Base-by-base conservation (phyloP, 2,329 filamentous ascomycete genomes). In the Coniella vitis region DNA sequence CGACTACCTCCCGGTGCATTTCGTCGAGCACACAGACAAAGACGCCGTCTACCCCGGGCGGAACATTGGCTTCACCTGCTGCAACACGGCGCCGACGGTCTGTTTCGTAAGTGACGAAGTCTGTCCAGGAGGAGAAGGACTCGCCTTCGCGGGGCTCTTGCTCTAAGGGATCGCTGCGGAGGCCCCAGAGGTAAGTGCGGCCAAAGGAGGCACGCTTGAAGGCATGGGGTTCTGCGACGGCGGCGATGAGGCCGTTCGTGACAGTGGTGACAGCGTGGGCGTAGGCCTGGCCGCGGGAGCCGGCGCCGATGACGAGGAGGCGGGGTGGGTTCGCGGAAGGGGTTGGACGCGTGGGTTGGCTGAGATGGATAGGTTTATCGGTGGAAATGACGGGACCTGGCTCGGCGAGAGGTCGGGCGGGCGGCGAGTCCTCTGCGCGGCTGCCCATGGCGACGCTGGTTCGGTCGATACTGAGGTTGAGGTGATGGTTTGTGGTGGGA, bases 261-360 rank as follows among this genome's bases (percentile, higher is more conserved):
- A 79, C 79, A 14, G 74, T 71, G n/a, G 70, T 65, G 8, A 89
- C 81, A 45, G 84, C 84, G 51, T 74, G 72, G 29, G 84, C 86
- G 63, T 94, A 95, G 25, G 81, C 78, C 45, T 78, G 75, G 13
- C 90, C 90, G 32, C 90, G 82, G 41, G 85, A 87, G 31, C 90
- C 89, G 7, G 87, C 89, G 17, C 90, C 90, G 57, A 95, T 83
- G 59, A 95, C 78, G 48, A 94, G 74, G 59, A 94, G 80, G 44
- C 84, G 80, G 3, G 83, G 79, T 20, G 79, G 75, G 29, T 62
- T 68, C 5, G 65, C 61, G 3, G 77, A 76, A 8, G 72, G 71
- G 39, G 66, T 70, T 14, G 51, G 51, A 17, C 39, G 51, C 9
- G 68, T 59, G 4, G 64, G 68, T 4, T 68, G 61, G 49, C 59